Evolutionary conservation across 805 yeast species (phyloP).

Genomic region (Cephaloascus fragrans): DNA sequence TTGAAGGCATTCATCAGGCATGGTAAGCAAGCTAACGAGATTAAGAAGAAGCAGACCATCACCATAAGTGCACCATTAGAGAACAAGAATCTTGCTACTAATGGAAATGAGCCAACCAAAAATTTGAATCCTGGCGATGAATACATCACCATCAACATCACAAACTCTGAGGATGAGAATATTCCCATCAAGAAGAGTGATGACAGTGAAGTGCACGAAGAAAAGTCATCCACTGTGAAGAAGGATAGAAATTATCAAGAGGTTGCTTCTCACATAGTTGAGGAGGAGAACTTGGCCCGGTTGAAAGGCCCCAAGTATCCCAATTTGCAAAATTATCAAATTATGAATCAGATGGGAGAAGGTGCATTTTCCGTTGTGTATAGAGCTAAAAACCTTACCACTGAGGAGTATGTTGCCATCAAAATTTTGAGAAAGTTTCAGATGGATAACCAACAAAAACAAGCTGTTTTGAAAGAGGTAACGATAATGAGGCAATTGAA

Average conservation of each 20-base stretch:
- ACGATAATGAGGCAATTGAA: constrained; percentile 59
- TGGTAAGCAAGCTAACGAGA: constrained; percentile 33
- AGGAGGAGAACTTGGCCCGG: constrained; percentile 19
- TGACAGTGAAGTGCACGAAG: not conserved
- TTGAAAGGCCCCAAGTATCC: constrained; percentile 18
- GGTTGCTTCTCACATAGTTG: constrained; percentile 24
- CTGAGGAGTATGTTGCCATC: constrained; percentile 37
- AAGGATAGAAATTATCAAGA: constrained; percentile 10
- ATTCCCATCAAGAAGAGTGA: not conserved
- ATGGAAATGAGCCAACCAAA: not conserved
- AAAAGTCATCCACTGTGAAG: not conserved
- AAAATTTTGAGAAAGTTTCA: constrained; percentile 61
- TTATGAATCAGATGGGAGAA: constrained; percentile 55
- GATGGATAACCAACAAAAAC: constrained; percentile 50
- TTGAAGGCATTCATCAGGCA: constrained; percentile 36
- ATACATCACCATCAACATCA: not conserved
- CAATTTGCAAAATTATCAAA: constrained; percentile 28
- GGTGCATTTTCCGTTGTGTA: constrained; percentile 78
- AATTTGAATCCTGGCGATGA: not conserved
- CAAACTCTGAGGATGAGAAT: not conserved
- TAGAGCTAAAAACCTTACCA: constrained; percentile 36
- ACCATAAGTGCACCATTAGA: not conserved
- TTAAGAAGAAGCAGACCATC: constrained; percentile 6
- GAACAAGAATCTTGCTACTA: not conserved
- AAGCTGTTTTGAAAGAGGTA: constrained; percentile 73